phyloP scores from a whole-genome alignment of 345 rosid genomes.

The Clausena lansium region DNA sequence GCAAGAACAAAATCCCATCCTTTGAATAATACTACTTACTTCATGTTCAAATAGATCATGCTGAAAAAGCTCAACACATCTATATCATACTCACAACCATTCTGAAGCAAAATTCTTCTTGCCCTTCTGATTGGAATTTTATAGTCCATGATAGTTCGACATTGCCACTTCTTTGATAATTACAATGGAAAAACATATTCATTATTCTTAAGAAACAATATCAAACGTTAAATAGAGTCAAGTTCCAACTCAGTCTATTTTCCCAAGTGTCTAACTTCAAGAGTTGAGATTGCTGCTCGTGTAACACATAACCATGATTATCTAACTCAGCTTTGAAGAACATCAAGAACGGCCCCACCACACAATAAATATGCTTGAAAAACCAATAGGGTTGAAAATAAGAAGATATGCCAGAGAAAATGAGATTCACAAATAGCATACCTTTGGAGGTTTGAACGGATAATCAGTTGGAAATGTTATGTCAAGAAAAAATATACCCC shows the following conservation, averaged over 20 bases:
- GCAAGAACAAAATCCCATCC: neutral
- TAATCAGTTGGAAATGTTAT: slow-evolving; percentile 73
- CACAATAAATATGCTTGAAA: neutral
- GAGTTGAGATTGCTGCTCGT: neutral
- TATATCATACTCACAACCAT: neutral
- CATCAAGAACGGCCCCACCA: neutral
- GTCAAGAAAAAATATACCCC: slow-evolving; percentile 85
- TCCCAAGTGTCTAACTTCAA: neutral
- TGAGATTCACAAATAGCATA: slow-evolving; percentile 13
- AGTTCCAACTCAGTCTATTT: neutral
- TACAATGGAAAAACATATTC: neutral
- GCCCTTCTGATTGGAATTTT: slow-evolving; percentile 1
- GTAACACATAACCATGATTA: neutral
- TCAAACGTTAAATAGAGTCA: neutral
- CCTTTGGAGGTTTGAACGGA: slow-evolving; percentile 96
- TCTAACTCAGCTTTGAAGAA: neutral
- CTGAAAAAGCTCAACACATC: neutral
- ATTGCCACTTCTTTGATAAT: neutral
- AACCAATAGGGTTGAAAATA: neutral
- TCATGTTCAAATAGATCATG: neutral
- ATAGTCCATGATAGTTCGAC: neutral
- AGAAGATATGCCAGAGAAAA: neutral
- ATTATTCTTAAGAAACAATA: neutral
- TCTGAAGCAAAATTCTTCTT: neutral
- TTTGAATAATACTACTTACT: neutral